phyloP scores from a whole-genome alignment of 179 eudicot species.

The Amaranthus tricolor region DNA sequence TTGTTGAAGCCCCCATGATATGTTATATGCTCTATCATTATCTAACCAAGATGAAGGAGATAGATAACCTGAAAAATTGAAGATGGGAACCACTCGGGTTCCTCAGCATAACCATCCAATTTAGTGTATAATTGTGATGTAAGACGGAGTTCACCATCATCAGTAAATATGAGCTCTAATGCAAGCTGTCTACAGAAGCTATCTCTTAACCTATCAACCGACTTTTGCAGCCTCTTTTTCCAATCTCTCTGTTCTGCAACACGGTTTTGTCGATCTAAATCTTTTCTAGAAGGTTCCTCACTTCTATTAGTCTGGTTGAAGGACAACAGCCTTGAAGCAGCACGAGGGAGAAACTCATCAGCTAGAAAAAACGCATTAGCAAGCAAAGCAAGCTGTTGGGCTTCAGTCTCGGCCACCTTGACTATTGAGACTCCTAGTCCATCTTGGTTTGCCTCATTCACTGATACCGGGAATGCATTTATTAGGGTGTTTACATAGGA shows the following conservation, averaged over 20 bases:
- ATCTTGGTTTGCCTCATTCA: slow-evolving; percentile 64
- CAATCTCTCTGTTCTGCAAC: slow-evolving; percentile 73
- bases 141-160: slow-evolving; percentile 72
- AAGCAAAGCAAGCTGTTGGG: slow-evolving; percentile 71
- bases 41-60: not conserved
- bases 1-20: no score
- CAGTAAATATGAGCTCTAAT: slow-evolving; percentile 75
- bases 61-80: slow-evolving; percentile 68
- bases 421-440: slow-evolving; percentile 57
- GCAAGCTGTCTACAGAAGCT: slow-evolving; percentile 91
- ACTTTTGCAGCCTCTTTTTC: slow-evolving; percentile 62
- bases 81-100: slow-evolving; percentile 97
- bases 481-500: slow-evolving; percentile 62
- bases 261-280: slow-evolving; percentile 55
- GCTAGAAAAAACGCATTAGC: slow-evolving; percentile 71
- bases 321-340: slow-evolving; percentile 49
- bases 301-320: slow-evolving; percentile 25
- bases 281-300: slow-evolving; percentile 44
- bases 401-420: slow-evolving; percentile 67
- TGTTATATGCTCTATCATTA: no score
- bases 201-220: slow-evolving; percentile 77
- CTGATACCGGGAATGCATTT: slow-evolving; percentile 69
- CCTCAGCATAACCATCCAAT: slow-evolving; percentile 61
- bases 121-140: slow-evolving; percentile 57
- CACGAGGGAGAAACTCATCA: slow-evolving; percentile 82